Evolutionary conservation across 805 yeast species (phyloP).

Genomic region (Candida sonorensis): DNA sequence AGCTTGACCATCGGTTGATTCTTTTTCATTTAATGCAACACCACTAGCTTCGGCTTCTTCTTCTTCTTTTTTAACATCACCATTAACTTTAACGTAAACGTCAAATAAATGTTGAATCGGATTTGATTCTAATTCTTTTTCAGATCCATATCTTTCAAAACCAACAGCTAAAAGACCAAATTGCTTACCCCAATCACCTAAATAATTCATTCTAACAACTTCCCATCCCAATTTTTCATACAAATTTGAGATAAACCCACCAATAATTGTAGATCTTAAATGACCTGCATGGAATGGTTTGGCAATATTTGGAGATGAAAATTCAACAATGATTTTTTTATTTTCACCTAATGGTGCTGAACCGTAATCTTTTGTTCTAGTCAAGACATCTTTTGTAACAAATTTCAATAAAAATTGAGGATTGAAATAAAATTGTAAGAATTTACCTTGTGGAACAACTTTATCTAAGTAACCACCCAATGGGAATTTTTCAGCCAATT

Average conservation of each 20-base stretch:
- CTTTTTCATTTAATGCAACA: slow-evolving; percentile 37
- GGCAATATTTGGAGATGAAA: slow-evolving; percentile 97
- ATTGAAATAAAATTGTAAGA: slow-evolving; percentile 81
- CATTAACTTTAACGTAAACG: slow-evolving; percentile 83
- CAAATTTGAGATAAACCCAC: slow-evolving; percentile 87
- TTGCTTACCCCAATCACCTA: slow-evolving; percentile 99
- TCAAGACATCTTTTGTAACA: slow-evolving; percentile 64
- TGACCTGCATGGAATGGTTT: slow-evolving; percentile 99
- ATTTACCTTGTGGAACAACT: slow-evolving; percentile 82
- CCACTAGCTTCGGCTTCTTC: slow-evolving; percentile 47
- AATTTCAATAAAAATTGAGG: slow-evolving; percentile 58
- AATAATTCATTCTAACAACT: slow-evolving; percentile 86
- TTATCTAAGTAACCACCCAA: slow-evolving; percentile 59
- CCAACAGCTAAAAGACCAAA: slow-evolving; percentile 95
- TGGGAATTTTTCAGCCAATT: slow-evolving; percentile 77
- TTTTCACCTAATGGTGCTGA: slow-evolving; percentile 63
- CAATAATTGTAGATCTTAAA: slow-evolving; percentile 94
- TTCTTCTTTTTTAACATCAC: slow-evolving; percentile 61
- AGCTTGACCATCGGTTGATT: slow-evolving; percentile 72
- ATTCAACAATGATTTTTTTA: slow-evolving; percentile 75
- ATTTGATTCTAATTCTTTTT: slow-evolving; percentile 59
- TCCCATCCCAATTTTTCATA: slow-evolving; percentile 90
- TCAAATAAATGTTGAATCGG: slow-evolving; percentile 94
- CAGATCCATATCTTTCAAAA: slow-evolving; percentile 77
- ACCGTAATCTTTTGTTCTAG: slow-evolving; percentile 61